Conservation (phyloP, 129 eudicot species). For the Cynara cardunculus region DNA sequence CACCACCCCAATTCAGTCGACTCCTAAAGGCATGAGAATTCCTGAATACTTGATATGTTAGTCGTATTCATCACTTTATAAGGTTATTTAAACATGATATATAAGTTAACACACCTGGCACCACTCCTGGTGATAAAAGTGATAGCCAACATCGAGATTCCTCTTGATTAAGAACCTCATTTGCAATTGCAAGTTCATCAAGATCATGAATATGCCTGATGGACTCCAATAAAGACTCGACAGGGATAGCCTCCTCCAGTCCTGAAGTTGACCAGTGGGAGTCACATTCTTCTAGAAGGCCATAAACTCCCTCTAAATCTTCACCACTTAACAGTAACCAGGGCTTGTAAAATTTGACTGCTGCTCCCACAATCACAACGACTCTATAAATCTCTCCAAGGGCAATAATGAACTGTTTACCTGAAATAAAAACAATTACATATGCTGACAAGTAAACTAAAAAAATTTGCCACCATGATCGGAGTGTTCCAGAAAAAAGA, state of each 20-base stretch:
- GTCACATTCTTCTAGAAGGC: constrained; percentile 66
- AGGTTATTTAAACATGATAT: background rate
- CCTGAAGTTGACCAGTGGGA: constrained; percentile 68
- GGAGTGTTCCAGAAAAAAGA: background rate
- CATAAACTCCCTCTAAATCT: constrained; percentile 26
- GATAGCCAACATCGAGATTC: constrained; percentile 58
- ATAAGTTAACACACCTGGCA: constrained; percentile 49
- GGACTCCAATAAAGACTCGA: constrained; percentile 40
- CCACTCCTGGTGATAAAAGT: constrained; percentile 39
- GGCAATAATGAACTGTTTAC: constrained; percentile 49
- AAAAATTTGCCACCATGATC: background rate
- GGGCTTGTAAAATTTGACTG: constrained; percentile 61
- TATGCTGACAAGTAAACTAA: background rate
- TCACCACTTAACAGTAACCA: constrained; percentile 48
- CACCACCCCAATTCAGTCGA: background rate
- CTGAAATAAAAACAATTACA: constrained; percentile 30
- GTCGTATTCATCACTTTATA: background rate
- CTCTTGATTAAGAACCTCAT: constrained; percentile 31
- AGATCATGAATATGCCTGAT: constrained; percentile 49
- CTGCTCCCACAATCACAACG: constrained; percentile 51
- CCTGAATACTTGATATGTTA: background rate
- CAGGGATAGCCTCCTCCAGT: constrained; percentile 50
- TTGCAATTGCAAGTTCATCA: constrained; percentile 40
- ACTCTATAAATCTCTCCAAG: constrained; percentile 81
- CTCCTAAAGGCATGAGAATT: background rate